Percentiles rank a stretch among this genome's conserved stretches.
Evolutionary conservation across 1,284 basidiomycete genomes (phyloP).

Genomic region (Tylopilus microsporus): DNA sequence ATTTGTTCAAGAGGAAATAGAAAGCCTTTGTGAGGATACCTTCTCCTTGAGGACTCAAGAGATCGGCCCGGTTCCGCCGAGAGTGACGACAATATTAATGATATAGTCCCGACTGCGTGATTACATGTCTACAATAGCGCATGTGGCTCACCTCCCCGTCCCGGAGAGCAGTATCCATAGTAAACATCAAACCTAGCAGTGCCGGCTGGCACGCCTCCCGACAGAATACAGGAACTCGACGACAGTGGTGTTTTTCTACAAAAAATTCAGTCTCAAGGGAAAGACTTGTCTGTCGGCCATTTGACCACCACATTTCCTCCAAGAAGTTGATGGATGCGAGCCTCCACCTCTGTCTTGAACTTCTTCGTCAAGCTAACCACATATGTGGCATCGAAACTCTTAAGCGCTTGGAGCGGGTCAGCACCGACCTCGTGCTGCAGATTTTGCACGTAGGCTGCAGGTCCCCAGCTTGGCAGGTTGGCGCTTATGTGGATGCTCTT

Average conservation of each 20-base stretch:
- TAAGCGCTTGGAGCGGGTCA: background rate
- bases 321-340: constrained; percentile 2
- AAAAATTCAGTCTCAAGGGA: background rate
- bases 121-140: too few species aligned
- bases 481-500: constrained; percentile 10
- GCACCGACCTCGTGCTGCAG: constrained; percentile 5
- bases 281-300: constrained; percentile 13
- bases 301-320: constrained; percentile 3
- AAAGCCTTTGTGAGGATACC: constrained; percentile 88
- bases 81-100: too few species aligned
- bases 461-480: constrained; percentile 2
- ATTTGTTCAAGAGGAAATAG: constrained; percentile 81
- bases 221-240: too few species aligned
- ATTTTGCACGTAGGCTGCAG: background rate
- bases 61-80: too few species aligned
- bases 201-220: too few species aligned
- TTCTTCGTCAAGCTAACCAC: background rate
- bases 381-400: constrained; percentile 4
- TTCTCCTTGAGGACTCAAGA: constrained; percentile 58
- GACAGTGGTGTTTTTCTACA: too few species aligned
- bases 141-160: too few species aligned
- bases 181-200: too few species aligned
- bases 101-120: too few species aligned
- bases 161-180: too few species aligned
- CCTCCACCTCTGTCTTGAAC: constrained; percentile 7